Base-by-base conservation (phyloP, 2,329 filamentous ascomycete species). In the Scytalidium sp. region DNA sequence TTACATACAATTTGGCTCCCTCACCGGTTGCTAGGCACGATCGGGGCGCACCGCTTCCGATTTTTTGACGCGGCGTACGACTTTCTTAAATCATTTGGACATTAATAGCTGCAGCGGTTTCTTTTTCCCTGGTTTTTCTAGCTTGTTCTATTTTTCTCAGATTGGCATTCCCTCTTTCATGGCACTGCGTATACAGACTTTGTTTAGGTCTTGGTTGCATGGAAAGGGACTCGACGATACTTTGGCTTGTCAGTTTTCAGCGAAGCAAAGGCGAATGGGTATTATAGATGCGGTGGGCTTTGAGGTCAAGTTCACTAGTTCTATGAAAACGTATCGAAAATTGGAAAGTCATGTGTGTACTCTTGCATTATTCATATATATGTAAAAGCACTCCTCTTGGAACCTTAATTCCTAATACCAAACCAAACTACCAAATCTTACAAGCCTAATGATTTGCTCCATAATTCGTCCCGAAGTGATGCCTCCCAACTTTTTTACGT, bases 401-500 rank as follows among this genome's bases (percentile, higher is more conserved):
- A n/a, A 36, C 32, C 32, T 36, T 36, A 36, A 9, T 36, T 36
- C 32, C 32, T 36, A 36, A 36, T 36, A 36, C 32, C 32, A 36
- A 15, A 36, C 41, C 19, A 43, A 43, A 7, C 4, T 11, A 43
- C 40, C 29, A 48, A 40, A 23, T 45, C 43, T 46, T 53, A 53
- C 48, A 51, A 39, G 21, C 22, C 27, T 29, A 25, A n/a, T 45
- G 19, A 41, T 21, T 19, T 17, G 15, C 23, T 19, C 15, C 20
- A 20, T 8, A 50, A n/a, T 20, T 15, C 29, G 17, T 22, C 9
- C 15, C 22, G 44, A 7, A 41, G 40, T 10, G 19, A 40, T 21
- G 39, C 32, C 29, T 15, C 44, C 41, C 43, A 42, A 15, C 20
- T 22, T 44, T 40, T 61, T 72, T 83, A 99, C 52, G 94, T 97